Conservation (phyloP, 176 grass and related monocot species). For the Leersia perrieri region DNA sequence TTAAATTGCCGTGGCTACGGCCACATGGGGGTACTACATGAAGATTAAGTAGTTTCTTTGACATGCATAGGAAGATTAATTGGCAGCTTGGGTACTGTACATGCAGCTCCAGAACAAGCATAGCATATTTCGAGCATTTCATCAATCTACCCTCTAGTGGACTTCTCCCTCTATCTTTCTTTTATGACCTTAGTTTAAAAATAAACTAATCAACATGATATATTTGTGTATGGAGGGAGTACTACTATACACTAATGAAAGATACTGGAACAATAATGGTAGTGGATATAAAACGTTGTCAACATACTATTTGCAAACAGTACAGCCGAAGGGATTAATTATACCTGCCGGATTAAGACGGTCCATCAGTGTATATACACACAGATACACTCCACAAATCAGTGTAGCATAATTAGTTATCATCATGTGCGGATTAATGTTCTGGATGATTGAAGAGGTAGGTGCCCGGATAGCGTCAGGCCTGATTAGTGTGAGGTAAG, state of each 20-base stretch:
- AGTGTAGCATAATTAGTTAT: background rate
- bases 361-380: background rate
- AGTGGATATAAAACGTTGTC: background rate
- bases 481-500: constrained; percentile 6
- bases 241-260: background rate
- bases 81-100: background rate
- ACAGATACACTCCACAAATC: background rate
- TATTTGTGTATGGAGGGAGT: too few relatives aligned
- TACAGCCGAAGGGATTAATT: background rate
- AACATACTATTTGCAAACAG: background rate
- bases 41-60: background rate
- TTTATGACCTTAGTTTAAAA: too few relatives aligned
- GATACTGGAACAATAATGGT: background rate
- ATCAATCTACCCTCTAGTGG: background rate
- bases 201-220: too few relatives aligned
- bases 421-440: background rate
- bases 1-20: background rate
- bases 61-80: background rate
- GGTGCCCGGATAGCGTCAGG: constrained; percentile 31
- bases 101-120: background rate
- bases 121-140: background rate
- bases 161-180: too few relatives aligned
- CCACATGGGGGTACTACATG: background rate
- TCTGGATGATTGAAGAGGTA: constrained; percentile 23
- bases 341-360: background rate